Base-by-base conservation (phyloP, 257 asterid genomes). In the Anisodus tanguticus region DNA sequence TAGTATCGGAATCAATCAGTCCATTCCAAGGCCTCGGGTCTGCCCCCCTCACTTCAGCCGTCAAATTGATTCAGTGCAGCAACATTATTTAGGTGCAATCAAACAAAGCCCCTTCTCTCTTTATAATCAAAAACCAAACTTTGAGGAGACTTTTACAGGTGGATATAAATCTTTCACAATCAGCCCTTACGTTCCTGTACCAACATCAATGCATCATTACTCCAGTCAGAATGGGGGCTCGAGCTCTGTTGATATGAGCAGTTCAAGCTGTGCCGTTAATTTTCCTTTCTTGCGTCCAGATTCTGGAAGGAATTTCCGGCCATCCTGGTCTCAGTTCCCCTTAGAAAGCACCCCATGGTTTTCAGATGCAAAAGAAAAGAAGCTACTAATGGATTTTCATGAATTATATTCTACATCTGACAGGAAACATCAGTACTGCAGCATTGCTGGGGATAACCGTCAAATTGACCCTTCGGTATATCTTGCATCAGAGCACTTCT, bases 201-300 rank as follows among this genome's bases (percentile, higher is more conserved):
- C 89, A 35, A 41, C 87, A 47, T 78, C 85, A 19, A 39, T 82
- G 83, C 83, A 74, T 88, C 87, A 81, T 54, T 88, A 83, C 59
- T 59, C 85, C 41, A 82, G 74, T 87, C 88, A 83, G 76, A 62
- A 58, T 64, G 51, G 49, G 45, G 85, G 76, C 68, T 82, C 89
- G 51, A 84, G 82, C 59, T 26, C 84, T 9, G 13, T 80, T 83
- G 86, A 72, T 54, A 85, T 76, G 82, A 82, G 74, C 86, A 87
- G 85, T 87, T 71, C 81, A 90, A 84, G 80, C 85, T 84, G 64
- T 80, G 47, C 90, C 71, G 81, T 87, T 82, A 90, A 87, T 87
- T 88, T 89, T 69, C 98, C 98, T 72, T 88, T 89, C 85, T 66
- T 85, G 87, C 89, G 86, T 82, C 89, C 90, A 3, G 90, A 89